These are phyloP conservation scores for Dactylellina drechsleri DNA, from an alignment of 2,329 filamentous ascomycete genomes.

Conservation along the genomic window DNA sequence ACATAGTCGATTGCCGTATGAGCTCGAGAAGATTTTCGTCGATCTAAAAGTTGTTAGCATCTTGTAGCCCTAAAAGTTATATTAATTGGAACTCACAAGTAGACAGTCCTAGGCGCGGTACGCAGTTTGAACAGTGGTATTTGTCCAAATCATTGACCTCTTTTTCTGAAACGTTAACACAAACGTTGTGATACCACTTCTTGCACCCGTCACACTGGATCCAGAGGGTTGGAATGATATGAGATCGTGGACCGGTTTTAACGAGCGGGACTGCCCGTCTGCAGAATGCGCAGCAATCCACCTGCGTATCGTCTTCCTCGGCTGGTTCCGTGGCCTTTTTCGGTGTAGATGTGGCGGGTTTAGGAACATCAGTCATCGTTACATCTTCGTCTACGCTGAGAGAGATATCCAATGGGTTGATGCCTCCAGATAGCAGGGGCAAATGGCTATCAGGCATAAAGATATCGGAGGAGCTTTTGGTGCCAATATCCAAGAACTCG, in stretches of 20 bases:
- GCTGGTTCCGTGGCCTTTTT: slow-evolving; percentile 19
- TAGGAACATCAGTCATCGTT: slow-evolving; percentile 35
- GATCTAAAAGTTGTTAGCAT: slow-evolving; percentile 62
- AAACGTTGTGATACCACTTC: slow-evolving; percentile 74
- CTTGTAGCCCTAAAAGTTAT: background rate
- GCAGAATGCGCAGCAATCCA: slow-evolving; percentile 47
- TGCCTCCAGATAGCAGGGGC: slow-evolving; percentile 42
- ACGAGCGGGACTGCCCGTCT: slow-evolving; percentile 45
- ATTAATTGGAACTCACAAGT: slow-evolving; percentile 64
- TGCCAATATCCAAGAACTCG: slow-evolving; percentile 27
- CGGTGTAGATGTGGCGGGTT: slow-evolving; percentile 7
- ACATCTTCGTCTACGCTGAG: slow-evolving; percentile 49
- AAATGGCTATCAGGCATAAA: slow-evolving; percentile 31
- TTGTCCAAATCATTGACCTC: slow-evolving; percentile 75
- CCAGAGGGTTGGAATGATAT: slow-evolving; percentile 63
- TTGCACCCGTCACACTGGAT: slow-evolving; percentile 76
- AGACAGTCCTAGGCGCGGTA: slow-evolving; percentile 70
- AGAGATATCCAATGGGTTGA: slow-evolving; percentile 52
- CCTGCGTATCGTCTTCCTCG: slow-evolving; percentile 38
- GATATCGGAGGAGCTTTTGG: slow-evolving; percentile 17
- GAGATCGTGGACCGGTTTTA: slow-evolving; percentile 33
- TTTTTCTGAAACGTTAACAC: slow-evolving; percentile 72
- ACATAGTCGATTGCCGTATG: slow-evolving; percentile 75
- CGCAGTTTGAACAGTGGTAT: slow-evolving; percentile 72
- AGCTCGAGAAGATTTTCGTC: slow-evolving; percentile 72